Percentiles rank a stretch among this genome's conserved stretches.
phyloP scores from a whole-genome alignment of 805 yeast species.

The Yarrowia porcina region DNA sequence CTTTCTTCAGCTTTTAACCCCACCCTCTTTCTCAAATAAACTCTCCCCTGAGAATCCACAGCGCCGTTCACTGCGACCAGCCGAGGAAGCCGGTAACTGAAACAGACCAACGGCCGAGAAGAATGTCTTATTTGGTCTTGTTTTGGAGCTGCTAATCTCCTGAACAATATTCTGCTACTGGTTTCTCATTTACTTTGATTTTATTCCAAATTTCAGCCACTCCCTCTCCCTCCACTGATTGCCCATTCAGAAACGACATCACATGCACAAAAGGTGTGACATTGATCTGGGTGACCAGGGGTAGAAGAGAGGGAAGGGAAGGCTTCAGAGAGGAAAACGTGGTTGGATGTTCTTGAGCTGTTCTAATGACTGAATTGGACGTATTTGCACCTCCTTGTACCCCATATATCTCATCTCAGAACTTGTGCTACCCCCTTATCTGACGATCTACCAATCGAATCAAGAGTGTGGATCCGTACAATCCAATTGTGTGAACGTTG shows the following conservation, averaged over 20 bases:
- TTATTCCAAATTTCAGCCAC: background rate
- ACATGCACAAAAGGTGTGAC: conserved; percentile 11
- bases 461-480: too few relatives aligned
- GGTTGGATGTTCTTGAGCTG: too few relatives aligned
- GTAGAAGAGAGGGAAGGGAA: background rate
- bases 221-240: background rate
- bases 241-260: background rate
- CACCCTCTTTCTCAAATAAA: background rate
- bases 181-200: background rate
- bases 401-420: too few relatives aligned
- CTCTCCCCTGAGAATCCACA: background rate
- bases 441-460: too few relatives aligned
- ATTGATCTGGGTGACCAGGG: background rate
- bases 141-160: background rate
- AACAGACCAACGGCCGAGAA: too few relatives aligned
- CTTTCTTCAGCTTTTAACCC: too few relatives aligned
- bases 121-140: background rate
- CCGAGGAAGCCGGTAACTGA: too few relatives aligned
- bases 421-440: too few relatives aligned
- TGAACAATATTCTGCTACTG: background rate
- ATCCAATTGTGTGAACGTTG: too few relatives aligned
- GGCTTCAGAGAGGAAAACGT: too few relatives aligned
- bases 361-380: too few relatives aligned
- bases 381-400: too few relatives aligned
- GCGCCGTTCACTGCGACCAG: background rate